Percentiles rank a stretch among this genome's conserved stretches.
Evolutionary conservation across 2,329 filamentous ascomycete species (phyloP).

Genomic region (Colletotrichum scovillei): DNA sequence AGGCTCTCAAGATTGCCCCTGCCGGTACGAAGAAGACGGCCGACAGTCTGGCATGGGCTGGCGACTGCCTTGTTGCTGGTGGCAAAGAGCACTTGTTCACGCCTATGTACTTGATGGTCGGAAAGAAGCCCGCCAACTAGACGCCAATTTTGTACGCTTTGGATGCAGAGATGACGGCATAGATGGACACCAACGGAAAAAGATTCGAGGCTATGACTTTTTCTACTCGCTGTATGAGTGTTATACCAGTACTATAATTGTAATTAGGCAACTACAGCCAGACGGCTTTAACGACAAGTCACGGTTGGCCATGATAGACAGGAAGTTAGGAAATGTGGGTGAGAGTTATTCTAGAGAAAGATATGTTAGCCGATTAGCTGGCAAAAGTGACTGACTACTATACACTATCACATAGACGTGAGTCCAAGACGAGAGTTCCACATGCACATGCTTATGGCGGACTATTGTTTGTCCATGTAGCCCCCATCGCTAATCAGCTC

Average conservation of each 20-base stretch:
- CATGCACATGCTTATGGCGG: not conserved
- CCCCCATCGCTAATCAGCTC: not conserved
- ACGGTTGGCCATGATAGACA: not conserved
- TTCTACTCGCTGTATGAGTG: constrained; percentile 14
- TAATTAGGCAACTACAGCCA: constrained; percentile 20
- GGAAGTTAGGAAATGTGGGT: not conserved
- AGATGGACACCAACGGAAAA: not conserved
- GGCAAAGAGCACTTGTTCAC: constrained; percentile 94
- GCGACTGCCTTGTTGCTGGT: constrained; percentile 87
- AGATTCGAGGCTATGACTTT: constrained; percentile 2
- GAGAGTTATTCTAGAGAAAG: not conserved
- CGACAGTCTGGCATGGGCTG: constrained; percentile 84
- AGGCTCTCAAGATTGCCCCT: constrained; percentile 81
- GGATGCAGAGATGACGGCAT: constrained; percentile 33
- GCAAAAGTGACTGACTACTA: not conserved
- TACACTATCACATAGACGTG: not conserved
- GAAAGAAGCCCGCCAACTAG: constrained; percentile 74
- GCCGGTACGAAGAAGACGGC: constrained; percentile 94
- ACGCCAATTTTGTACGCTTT: constrained; percentile 9
- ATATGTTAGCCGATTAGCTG: not conserved
- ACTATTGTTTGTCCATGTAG: not conserved
- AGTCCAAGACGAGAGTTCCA: not conserved
- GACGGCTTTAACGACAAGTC: not conserved
- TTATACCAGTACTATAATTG: constrained; percentile 28
- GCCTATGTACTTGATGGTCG: constrained; percentile 98